Evolutionary conservation across 352 stramenopile genomes (phyloP).

Genomic region (Phytophthora podocarpi): DNA sequence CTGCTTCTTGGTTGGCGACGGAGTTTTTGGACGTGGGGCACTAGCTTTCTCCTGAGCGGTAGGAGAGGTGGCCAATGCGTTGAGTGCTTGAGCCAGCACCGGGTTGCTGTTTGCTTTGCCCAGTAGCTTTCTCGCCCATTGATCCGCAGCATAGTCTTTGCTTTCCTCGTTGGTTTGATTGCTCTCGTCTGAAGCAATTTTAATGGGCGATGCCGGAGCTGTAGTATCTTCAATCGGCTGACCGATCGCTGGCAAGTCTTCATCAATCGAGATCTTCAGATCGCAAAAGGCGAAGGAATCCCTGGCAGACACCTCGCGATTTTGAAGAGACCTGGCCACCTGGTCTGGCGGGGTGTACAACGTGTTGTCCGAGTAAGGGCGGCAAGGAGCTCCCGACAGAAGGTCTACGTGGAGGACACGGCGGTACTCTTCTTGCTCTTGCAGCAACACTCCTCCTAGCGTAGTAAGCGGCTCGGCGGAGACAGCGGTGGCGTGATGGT

Average conservation of each 20-base stretch:
- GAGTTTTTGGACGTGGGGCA: slow-evolving; percentile 19
- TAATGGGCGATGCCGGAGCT: slow-evolving; percentile 18
- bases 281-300: slow-evolving; percentile 78
- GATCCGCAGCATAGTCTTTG: slow-evolving; percentile 37
- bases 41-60: slow-evolving; percentile 19
- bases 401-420: slow-evolving; percentile 74
- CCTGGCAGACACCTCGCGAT: slow-evolving; percentile 32
- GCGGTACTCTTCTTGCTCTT: slow-evolving; percentile 25
- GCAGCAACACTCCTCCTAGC: slow-evolving; percentile 6
- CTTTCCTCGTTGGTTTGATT: slow-evolving; percentile 26
- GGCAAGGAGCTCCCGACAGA: slow-evolving; percentile 59
- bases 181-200: slow-evolving; percentile 4
- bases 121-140: slow-evolving; percentile 68
- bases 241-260: slow-evolving; percentile 3
- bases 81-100: slow-evolving; percentile 60
- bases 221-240: slow-evolving; percentile 11
- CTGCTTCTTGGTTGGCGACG: slow-evolving; percentile 39
- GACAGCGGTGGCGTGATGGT: slow-evolving; percentile 42
- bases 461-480: slow-evolving; percentile 26
- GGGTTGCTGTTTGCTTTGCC: slow-evolving; percentile 60
- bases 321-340: slow-evolving; percentile 26
- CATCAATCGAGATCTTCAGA: slow-evolving; percentile 48
- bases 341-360: slow-evolving; percentile 71
- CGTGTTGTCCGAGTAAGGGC: slow-evolving; percentile 76
- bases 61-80: slow-evolving; percentile 51